A percentile compares a stretch with the other conserved stretches of the same genome.
Conservation (phyloP, 176 grass and related monocot species). For the Cenchrus purpureus region DNA sequence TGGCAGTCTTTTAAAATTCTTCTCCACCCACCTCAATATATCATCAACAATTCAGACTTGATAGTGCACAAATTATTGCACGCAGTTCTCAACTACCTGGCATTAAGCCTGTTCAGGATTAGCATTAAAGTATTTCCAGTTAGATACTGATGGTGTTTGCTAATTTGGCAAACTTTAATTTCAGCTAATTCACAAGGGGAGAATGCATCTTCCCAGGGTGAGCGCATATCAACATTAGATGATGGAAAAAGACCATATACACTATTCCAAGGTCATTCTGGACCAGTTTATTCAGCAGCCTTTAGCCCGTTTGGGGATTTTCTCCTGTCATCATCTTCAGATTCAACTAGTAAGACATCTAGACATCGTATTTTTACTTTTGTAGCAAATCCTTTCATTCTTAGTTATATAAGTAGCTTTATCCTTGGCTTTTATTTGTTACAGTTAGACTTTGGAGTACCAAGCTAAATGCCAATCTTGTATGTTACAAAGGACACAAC, state of each 20-base stretch:
- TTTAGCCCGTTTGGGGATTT: slow-evolving; percentile 94
- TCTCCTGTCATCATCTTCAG: slow-evolving; percentile 92
- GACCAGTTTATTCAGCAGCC: slow-evolving; percentile 85
- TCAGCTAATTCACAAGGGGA: slow-evolving; percentile 68
- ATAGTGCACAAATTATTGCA: no score
- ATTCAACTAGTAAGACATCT: slow-evolving; percentile 78
- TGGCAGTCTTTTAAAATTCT: slow-evolving; percentile 13
- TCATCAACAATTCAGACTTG: no score
- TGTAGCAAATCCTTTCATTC: slow-evolving; percentile 10
- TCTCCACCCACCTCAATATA: no score
- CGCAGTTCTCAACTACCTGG: not conserved
- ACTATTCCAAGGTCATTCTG: slow-evolving; percentile 91
- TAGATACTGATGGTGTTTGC: slow-evolving; percentile 36
- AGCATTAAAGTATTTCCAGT: slow-evolving; percentile 19
- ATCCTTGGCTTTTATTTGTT: slow-evolving; percentile 34
- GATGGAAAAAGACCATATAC: slow-evolving; percentile 75
- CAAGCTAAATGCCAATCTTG: slow-evolving; percentile 91
- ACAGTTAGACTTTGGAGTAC: slow-evolving; percentile 97
- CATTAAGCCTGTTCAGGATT: not conserved
- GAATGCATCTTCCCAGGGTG: slow-evolving; percentile 62
- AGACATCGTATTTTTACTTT: slow-evolving; percentile 22
- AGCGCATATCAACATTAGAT: slow-evolving; percentile 61
- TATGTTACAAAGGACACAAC: slow-evolving; percentile 98
- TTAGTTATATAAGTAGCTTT: slow-evolving; percentile 12
- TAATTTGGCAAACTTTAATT: slow-evolving; percentile 32